Evolutionary conservation across 257 asterid genomes (phyloP).

Genomic region (Przewalskia tangutica): DNA sequence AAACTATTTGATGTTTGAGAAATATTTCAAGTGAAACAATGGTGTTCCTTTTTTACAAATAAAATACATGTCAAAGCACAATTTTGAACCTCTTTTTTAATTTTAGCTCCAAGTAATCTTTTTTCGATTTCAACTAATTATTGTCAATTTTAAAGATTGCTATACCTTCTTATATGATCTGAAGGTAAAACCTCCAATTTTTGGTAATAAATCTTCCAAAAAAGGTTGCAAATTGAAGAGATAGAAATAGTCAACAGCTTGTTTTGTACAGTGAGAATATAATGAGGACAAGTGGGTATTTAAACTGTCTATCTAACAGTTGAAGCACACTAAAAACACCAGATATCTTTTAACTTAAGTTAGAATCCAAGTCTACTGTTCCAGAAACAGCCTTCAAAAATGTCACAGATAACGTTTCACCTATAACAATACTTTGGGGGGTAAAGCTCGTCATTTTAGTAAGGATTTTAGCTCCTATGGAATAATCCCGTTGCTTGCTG

Average conservation of each 20-base stretch:
- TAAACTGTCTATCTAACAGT: neutral
- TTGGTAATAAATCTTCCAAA: neutral
- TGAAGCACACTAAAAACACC: neutral
- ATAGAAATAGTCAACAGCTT: neutral
- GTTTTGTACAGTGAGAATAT: neutral
- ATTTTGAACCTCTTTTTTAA: no score
- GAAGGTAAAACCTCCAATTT: neutral
- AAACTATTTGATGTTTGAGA: neutral
- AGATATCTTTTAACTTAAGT: neutral
- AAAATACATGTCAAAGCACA: no score
- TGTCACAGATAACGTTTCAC: neutral
- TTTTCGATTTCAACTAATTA: neutral
- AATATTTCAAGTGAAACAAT: neutral
- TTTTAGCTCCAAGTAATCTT: neutral
- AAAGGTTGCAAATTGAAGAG: neutral
- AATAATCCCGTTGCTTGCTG: constrained; percentile 22
- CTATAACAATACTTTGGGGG: neutral
- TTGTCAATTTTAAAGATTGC: neutral
- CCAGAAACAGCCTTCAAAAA: neutral
- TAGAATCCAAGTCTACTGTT: neutral
- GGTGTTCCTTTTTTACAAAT: no score
- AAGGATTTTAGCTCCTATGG: constrained; percentile 12
- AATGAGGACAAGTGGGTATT: neutral
- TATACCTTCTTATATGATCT: neutral
- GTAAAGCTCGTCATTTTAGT: neutral